A percentile compares a stretch with the other conserved stretches of the same genome.
Evolutionary conservation across 257 asterid species (phyloP).

Genomic region (Solanum okadae): DNA sequence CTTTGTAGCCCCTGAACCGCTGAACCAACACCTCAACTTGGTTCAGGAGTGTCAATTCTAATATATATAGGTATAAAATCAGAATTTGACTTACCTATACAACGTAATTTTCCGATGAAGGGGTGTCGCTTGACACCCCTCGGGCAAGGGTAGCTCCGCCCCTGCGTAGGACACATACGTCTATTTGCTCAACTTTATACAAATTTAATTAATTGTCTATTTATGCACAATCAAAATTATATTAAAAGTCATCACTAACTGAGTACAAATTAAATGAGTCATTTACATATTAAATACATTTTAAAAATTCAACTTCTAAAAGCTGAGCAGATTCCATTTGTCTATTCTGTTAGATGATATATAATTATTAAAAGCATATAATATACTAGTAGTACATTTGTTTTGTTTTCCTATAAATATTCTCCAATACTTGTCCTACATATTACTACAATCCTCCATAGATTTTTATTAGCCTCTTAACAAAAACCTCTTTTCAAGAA

Average conservation of each 20-base stretch:
- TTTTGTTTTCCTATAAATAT: neutral
- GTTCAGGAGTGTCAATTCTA: too few relatives aligned
- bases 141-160: too few relatives aligned
- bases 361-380: neutral
- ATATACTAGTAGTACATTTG: neutral
- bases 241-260: fast-evolving
- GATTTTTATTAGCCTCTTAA: neutral
- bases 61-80: too few relatives aligned
- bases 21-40: too few relatives aligned
- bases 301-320: neutral
- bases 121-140: too few relatives aligned
- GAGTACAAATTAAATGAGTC: neutral
- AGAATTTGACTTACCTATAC: too few relatives aligned
- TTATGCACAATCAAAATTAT: neutral
- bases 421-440: neutral
- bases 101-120: too few relatives aligned
- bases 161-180: fast-evolving
- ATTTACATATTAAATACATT: neutral
- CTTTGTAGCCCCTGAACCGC: too few relatives aligned
- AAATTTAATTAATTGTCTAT: neutral
- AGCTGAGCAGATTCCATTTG: constrained; percentile 12
- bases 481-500: neutral
- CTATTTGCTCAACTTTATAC: too few relatives aligned
- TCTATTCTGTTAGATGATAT: neutral
- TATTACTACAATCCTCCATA: neutral